These are phyloP conservation scores for Lunasporangiospora selenospora DNA, from an alignment of 192 early-diverging fungal species.

Conservation along the genomic window DNA sequence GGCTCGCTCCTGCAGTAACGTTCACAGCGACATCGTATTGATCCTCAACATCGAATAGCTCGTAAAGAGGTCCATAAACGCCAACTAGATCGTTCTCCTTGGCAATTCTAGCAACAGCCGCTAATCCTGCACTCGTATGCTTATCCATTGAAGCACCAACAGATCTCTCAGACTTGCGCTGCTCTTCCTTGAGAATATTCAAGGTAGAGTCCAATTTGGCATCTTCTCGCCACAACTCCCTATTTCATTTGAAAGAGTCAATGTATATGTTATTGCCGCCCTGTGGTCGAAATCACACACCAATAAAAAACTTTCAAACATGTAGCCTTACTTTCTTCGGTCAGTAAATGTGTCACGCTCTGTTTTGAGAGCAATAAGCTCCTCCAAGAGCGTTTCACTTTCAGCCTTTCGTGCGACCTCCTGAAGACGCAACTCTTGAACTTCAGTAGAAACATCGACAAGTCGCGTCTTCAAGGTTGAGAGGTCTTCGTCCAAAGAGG, in stretches of 20 bases:
- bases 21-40: slow-evolving; percentile 87
- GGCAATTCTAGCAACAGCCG: slow-evolving; percentile 72
- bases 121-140: slow-evolving; percentile 81
- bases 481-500: slow-evolving; percentile 46
- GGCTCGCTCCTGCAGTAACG: slow-evolving; percentile 81
- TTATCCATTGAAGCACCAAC: slow-evolving; percentile 83
- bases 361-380: slow-evolving; percentile 28
- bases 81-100: slow-evolving; percentile 69
- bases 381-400: slow-evolving; percentile 6
- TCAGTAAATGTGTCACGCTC: slow-evolving; percentile 69
- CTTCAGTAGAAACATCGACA: slow-evolving; percentile 20
- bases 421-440: slow-evolving; percentile 14
- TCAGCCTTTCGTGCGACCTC: slow-evolving; percentile 13
- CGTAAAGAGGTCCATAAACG: slow-evolving; percentile 91
- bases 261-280: too few species aligned
- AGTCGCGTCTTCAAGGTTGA: slow-evolving; percentile 30
- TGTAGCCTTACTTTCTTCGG: slow-evolving; percentile 71
- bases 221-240: slow-evolving; percentile 91
- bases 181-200: slow-evolving; percentile 75
- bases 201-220: slow-evolving; percentile 69
- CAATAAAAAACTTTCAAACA: too few species aligned
- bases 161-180: slow-evolving; percentile 73
- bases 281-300: too few species aligned
- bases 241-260: slow-evolving; percentile 22
- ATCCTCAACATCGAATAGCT: slow-evolving; percentile 91